Evolutionary conservation across 2,329 filamentous ascomycete species (phyloP), one percentile per base, ranked within the genome.

Genomic region (Venturia oleaginea): DNA sequence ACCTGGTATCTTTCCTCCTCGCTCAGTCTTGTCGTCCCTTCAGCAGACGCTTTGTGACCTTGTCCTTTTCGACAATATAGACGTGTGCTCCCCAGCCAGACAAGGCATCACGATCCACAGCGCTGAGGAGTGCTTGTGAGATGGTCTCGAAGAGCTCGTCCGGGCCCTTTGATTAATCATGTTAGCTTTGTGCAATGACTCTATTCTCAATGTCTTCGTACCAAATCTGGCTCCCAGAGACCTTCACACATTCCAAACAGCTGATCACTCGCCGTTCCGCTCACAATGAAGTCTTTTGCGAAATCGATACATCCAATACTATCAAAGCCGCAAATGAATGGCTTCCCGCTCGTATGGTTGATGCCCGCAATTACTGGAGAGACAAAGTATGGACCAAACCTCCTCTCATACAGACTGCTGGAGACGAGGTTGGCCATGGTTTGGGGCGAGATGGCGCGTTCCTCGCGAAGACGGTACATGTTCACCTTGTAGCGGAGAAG

Each of bases 401-500:
- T 87, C 74, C 85, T 86, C 86, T 99, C 94, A 81, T 99, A 99
- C 74, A 99, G 84, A 70, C 86, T 90, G 70, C 86, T 91, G 73
- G 86, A 90, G 72, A 99, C 92, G 70, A 99, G 86, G 82, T 99
- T 97, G 77, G 94, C 92, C 80, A 99, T 92, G 66, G 94, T 99
- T 76, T 90, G 85, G 57, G 94, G 94, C 64, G 90, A 88, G 78
- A 99, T 97, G 82, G 92, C 85, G 75, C 94, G 92, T 84, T 99
- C 94, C 83, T 99, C 94, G 74, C 94, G 91, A 73, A 99, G 86
- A 69, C 94, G 90, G 85, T 99, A 99, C 90, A 99, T 95, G 85
- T 99, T 99, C 78, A 96, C 91, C 84, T 99, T 99, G 87, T 96
- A 97, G 75, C 94, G 92, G 85, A 99, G 96, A 70, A 97, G 88